Conservation (phyloP, 2,329 filamentous ascomycete genomes). For the Blastomyces parvus region DNA sequence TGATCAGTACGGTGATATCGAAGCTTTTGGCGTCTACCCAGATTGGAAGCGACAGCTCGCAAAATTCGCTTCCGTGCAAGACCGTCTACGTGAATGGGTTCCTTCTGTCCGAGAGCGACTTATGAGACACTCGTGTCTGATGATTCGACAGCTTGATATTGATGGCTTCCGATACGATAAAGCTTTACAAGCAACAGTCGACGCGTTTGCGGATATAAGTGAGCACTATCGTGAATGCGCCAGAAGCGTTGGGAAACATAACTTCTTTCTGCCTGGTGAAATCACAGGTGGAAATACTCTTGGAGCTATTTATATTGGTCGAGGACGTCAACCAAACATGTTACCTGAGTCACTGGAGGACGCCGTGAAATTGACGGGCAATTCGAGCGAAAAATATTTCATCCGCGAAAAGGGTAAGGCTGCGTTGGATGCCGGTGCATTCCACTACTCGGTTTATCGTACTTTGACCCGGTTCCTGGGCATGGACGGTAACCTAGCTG, state of each 20-base stretch:
- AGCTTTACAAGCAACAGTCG: conserved; percentile 54
- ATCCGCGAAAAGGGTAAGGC: conserved; percentile 44
- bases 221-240: conserved; percentile 50
- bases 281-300: conserved; percentile 54
- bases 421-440: conserved; percentile 51
- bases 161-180: conserved; percentile 61
- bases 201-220: conserved; percentile 51
- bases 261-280: conserved; percentile 57
- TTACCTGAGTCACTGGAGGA: conserved; percentile 39
- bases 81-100: conserved; percentile 56
- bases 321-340: conserved; percentile 50
- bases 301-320: conserved; percentile 52
- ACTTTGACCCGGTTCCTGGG: conserved; percentile 53
- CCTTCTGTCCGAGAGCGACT: conserved; percentile 49
- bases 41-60: conserved; percentile 56
- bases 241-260: conserved; percentile 47
- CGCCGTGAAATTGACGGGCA: conserved; percentile 42
- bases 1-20: conserved; percentile 55
- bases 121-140: conserved; percentile 54
- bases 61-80: conserved; percentile 59
- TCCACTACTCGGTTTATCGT: conserved; percentile 56
- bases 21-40: conserved; percentile 54
- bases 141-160: conserved; percentile 54
- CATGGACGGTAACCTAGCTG: conserved; percentile 48
- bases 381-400: conserved; percentile 38